A percentile compares a stretch with the other conserved stretches of the same genome.
Conservation (phyloP, 805 yeast species). For the Cyberlindnera subsufficiens region DNA sequence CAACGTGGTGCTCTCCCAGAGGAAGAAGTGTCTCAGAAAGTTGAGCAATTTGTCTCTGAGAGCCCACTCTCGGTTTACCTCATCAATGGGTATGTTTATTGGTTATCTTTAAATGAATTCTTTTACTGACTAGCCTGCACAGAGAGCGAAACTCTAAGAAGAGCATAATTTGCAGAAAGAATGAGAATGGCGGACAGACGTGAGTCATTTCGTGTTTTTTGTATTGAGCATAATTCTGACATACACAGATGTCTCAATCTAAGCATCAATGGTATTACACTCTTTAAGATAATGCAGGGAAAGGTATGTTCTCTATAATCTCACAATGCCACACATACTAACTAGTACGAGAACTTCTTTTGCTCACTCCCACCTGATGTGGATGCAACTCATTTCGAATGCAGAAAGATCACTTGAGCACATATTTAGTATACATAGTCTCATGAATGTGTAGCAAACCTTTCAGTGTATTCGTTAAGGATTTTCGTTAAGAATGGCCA, state of each 20-base stretch:
- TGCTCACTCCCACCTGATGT: slow-evolving; percentile 45
- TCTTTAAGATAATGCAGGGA: slow-evolving; percentile 44
- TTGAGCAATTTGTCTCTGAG: slow-evolving; percentile 3
- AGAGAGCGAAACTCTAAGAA: slow-evolving; percentile 16
- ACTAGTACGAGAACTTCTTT: slow-evolving; percentile 32
- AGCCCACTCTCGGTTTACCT: slow-evolving; percentile 15
- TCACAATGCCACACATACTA: neutral
- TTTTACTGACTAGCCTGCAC: neutral
- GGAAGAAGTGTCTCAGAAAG: neutral
- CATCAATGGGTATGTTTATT: slow-evolving; percentile 21
- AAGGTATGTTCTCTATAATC: slow-evolving; percentile 15
- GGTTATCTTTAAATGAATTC: no score
- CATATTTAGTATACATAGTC: no score
- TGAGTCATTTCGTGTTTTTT: slow-evolving; percentile 7
- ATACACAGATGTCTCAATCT: slow-evolving; percentile 37
- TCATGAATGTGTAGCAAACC: no score
- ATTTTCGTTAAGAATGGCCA: no score
- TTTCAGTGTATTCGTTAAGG: no score
- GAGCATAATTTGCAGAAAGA: slow-evolving; percentile 42
- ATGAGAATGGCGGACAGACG: slow-evolving; percentile 37
- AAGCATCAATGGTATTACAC: slow-evolving; percentile 32
- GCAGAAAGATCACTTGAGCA: slow-evolving; percentile 32
- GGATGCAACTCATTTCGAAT: slow-evolving; percentile 45
- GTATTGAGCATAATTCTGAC: neutral
- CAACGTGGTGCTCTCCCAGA: neutral